Percentiles rank a stretch among this genome's conserved stretches.
Evolutionary conservation across 2,329 filamentous ascomycete genomes (phyloP).

Genomic region (Cercospora beticola): DNA sequence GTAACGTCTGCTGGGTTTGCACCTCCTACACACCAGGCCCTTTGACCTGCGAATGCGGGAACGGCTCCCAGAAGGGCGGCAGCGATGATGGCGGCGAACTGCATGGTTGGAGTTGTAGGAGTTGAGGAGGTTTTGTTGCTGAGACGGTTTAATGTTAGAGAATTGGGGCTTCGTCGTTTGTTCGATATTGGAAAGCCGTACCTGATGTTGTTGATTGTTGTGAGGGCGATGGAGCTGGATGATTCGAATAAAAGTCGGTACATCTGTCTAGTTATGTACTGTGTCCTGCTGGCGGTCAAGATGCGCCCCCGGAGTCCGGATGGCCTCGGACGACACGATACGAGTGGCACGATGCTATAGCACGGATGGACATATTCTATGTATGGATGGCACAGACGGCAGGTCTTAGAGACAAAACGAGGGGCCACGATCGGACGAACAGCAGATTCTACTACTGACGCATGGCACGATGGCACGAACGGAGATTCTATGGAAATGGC

Average conservation of each 20-base stretch:
- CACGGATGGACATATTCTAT: not conserved
- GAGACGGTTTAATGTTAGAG: not conserved
- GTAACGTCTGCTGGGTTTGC: not conserved
- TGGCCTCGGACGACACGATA: not conserved
- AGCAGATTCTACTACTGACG: not conserved
- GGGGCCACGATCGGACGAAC: not conserved
- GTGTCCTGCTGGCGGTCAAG: not conserved
- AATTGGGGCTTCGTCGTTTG: not conserved
- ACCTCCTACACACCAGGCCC: not conserved
- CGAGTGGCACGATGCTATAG: not conserved
- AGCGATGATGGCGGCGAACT: not conserved
- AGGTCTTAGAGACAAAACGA: not conserved
- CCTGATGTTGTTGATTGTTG: not conserved
- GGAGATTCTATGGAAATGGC: not conserved
- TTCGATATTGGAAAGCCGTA: not conserved
- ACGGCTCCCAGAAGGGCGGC: not conserved
- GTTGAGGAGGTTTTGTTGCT: not conserved
- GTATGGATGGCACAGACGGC: not conserved
- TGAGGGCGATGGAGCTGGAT: not conserved
- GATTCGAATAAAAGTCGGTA: not conserved
- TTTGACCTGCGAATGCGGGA: not conserved
- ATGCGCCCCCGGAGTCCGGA: not conserved
- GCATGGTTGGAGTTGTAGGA: not conserved
- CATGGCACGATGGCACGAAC: not conserved
- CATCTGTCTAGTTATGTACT: not conserved